Evolutionary conservation across 2,329 filamentous ascomycete species (phyloP).

Genomic region (Pseudogymnoascus sp.): DNA sequence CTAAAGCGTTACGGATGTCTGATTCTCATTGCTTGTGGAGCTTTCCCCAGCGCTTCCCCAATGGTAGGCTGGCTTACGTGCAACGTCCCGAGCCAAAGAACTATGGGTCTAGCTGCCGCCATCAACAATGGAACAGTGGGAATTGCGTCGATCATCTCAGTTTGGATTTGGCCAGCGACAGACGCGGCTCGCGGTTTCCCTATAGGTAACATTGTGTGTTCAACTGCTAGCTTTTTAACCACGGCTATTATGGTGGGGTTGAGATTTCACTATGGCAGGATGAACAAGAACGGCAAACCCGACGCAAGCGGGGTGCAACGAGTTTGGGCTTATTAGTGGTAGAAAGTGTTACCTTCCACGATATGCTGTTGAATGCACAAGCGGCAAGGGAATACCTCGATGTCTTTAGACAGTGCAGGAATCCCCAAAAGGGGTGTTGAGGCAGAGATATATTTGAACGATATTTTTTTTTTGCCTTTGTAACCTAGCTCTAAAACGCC

Average conservation of each 20-base stretch:
- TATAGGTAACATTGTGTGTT: slow-evolving; percentile 33
- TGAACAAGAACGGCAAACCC: slow-evolving; percentile 28
- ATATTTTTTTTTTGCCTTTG: no score
- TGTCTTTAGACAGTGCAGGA: no score
- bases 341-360: neutral
- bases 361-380: no score
- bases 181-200: slow-evolving; percentile 46
- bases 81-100: slow-evolving; percentile 43
- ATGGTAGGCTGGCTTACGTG: slow-evolving; percentile 32
- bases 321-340: neutral
- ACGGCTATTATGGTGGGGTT: slow-evolving; percentile 33
- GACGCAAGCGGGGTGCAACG: neutral
- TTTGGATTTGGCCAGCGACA: slow-evolving; percentile 60
- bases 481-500: no score
- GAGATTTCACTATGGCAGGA: slow-evolving; percentile 46
- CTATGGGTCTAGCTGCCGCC: slow-evolving; percentile 31
- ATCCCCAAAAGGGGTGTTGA: no score
- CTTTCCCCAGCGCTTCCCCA: slow-evolving; percentile 61
- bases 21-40: slow-evolving; percentile 56
- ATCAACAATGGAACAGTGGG: slow-evolving; percentile 32
- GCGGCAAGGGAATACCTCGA: no score
- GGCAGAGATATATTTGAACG: no score
- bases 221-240: slow-evolving; percentile 30
- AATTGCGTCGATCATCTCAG: slow-evolving; percentile 31
- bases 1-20: slow-evolving; percentile 50